Conservation (phyloP, 495 filamentous ascomycete genomes). For the Aspergillus ellipticus region DNA sequence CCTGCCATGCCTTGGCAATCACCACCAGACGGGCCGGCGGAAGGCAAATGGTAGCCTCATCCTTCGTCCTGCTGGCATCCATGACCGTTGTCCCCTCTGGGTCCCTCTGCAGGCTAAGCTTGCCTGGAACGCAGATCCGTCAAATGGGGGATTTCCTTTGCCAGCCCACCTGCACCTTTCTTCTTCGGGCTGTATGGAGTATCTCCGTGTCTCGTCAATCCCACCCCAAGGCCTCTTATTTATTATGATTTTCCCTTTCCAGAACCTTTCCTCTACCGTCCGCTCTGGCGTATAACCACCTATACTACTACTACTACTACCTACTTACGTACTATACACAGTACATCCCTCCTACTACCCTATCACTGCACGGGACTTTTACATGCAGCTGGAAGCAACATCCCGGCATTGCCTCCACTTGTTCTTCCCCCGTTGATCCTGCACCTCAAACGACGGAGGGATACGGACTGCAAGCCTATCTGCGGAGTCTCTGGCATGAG, state of each 20-base stretch:
- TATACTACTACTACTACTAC: too few relatives aligned
- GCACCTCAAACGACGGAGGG: slow-evolving; percentile 12
- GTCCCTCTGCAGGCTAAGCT: slow-evolving; percentile 24
- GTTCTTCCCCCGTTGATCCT: slow-evolving; percentile 11
- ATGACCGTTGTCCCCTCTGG: slow-evolving; percentile 15
- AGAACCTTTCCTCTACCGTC: slow-evolving; percentile 21
- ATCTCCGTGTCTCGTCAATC: slow-evolving; percentile 15
- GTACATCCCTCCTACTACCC: too few relatives aligned
- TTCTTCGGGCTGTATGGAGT: slow-evolving; percentile 18
- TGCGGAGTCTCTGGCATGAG: slow-evolving; percentile 6
- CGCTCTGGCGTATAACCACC: slow-evolving; percentile 13
- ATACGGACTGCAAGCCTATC: slow-evolving; percentile 13
- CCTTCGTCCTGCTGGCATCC: slow-evolving; percentile 11
- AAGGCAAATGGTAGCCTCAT: slow-evolving; percentile 10
- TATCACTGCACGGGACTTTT: slow-evolving; percentile 14
- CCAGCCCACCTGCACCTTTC: slow-evolving; percentile 22
- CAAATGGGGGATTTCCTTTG: slow-evolving; percentile 23
- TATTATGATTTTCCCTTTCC: slow-evolving; percentile 20
- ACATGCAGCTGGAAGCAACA: slow-evolving; percentile 10
- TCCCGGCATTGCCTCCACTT: slow-evolving; percentile 12
- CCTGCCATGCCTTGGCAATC: slow-evolving; percentile 24
- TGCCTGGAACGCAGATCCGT: slow-evolving; percentile 26
- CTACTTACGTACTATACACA: too few relatives aligned
- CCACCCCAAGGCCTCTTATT: slow-evolving; percentile 6
- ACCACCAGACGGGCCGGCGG: slow-evolving; percentile 18